phyloP scores from a whole-genome alignment of 73 alveolate genomes.

The Paramecium octaurelia region DNA sequence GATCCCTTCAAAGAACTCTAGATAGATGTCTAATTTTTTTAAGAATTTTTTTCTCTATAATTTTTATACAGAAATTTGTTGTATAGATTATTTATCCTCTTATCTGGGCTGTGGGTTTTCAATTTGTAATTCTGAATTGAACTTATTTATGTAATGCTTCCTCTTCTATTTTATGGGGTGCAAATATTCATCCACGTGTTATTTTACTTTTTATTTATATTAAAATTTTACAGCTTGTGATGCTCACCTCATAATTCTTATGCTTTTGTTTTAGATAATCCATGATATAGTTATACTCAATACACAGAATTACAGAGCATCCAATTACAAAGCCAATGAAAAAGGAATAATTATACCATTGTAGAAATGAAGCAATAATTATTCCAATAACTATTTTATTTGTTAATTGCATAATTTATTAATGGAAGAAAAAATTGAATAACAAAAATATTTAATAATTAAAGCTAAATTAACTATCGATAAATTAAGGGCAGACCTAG shows the following conservation, averaged over 20 bases:
- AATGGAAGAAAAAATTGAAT: constrained; percentile 39
- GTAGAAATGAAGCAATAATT: background rate
- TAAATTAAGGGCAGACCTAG: background rate
- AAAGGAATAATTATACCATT: background rate
- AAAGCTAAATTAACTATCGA: constrained; percentile 23
- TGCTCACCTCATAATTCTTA: background rate
- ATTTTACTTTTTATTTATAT: background rate
- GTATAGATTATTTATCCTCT: background rate
- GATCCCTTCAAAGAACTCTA: background rate
- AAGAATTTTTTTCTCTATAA: background rate
- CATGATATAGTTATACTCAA: background rate
- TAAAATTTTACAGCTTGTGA: background rate
- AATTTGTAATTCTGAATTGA: background rate
- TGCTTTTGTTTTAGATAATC: background rate
- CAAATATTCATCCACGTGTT: background rate
- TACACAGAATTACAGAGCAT: background rate
- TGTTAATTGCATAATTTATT: background rate
- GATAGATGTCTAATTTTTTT: background rate
- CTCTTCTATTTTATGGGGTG: constrained; percentile 12
- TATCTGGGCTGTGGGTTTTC: background rate
- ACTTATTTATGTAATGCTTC: constrained; percentile 14
- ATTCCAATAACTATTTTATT: background rate
- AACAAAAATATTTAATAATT: constrained; percentile 1
- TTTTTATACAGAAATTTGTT: background rate
- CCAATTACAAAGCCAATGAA: constrained; percentile 18